A percentile compares a stretch with the other conserved stretches of the same genome.
phyloP scores from a whole-genome alignment of 345 rosid species.

The Aethionema arabicum region DNA sequence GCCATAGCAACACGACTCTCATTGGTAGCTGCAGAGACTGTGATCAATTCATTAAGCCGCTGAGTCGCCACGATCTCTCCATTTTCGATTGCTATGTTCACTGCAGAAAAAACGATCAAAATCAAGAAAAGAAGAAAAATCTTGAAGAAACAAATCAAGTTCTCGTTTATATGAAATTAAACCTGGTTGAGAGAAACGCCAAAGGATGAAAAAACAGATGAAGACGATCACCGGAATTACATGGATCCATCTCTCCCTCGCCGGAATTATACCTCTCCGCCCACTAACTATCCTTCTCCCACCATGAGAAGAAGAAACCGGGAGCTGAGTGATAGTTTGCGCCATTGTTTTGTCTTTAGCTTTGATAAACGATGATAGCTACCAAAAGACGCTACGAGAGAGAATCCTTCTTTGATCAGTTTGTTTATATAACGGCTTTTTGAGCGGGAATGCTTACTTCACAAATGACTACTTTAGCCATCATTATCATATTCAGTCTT shows the following conservation, averaged over 20 bases:
- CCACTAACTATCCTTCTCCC: slow-evolving; percentile 8
- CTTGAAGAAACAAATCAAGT: neutral
- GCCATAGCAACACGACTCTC: no score
- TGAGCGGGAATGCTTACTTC: slow-evolving; percentile 29
- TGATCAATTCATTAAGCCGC: no score
- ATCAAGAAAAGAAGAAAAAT: neutral
- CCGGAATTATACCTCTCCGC: slow-evolving; percentile 11
- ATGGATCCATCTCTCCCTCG: slow-evolving; percentile 35
- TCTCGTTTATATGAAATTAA: neutral
- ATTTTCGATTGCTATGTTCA: no score
- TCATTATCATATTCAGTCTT: neutral
- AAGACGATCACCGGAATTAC: slow-evolving; percentile 40
- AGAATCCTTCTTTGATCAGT: neutral
- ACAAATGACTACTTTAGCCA: neutral
- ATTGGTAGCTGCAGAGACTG: no score
- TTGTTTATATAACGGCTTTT: slow-evolving; percentile 17
- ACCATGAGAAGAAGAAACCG: slow-evolving; percentile 23
- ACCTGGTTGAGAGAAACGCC: slow-evolving; percentile 56
- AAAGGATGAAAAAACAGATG: slow-evolving; percentile 45
- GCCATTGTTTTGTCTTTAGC: neutral
- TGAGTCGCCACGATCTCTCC: no score
- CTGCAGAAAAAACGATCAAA: neutral
- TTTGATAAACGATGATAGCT: no score
- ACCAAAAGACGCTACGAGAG: slow-evolving; percentile 7
- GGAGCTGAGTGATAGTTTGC: slow-evolving; percentile 26